Conservation (phyloP, 208 protist genomes). For the Ichthyophonus hoferi region DNA sequence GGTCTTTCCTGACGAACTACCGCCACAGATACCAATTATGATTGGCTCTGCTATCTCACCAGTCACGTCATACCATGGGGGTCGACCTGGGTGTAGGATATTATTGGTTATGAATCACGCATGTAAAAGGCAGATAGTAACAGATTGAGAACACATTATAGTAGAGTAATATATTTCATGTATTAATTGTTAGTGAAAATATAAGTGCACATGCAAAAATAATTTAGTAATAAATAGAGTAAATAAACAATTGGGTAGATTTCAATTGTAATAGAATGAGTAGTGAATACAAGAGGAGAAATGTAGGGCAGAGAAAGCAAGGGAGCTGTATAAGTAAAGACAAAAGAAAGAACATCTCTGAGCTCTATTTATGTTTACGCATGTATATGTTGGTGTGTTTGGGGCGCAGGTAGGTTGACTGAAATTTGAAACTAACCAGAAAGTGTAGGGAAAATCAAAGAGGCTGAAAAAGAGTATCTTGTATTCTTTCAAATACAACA, state of each 20-base stretch:
- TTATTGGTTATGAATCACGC: not conserved
- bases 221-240: not conserved
- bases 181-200: not conserved
- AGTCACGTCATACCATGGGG: constrained; percentile 53
- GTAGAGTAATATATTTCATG: not conserved
- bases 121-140: not conserved
- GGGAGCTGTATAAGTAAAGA: not conserved
- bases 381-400: not conserved
- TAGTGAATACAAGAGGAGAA: too few species aligned
- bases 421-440: not conserved
- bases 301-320: not conserved
- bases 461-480: not conserved
- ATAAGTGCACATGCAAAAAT: not conserved
- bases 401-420: not conserved
- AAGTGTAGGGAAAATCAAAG: not conserved
- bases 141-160: not conserved
- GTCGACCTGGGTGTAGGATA: constrained; percentile 34
- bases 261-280: too few species aligned
- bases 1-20: constrained; percentile 78
- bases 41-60: constrained; percentile 51
- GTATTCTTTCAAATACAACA: not conserved
- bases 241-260: not conserved
- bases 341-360: not conserved
- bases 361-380: not conserved
- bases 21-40: constrained; percentile 75